Evolutionary conservation across 768 basidiomycete genomes (phyloP).

Genomic region (Sporobolomyces phaffii): DNA sequence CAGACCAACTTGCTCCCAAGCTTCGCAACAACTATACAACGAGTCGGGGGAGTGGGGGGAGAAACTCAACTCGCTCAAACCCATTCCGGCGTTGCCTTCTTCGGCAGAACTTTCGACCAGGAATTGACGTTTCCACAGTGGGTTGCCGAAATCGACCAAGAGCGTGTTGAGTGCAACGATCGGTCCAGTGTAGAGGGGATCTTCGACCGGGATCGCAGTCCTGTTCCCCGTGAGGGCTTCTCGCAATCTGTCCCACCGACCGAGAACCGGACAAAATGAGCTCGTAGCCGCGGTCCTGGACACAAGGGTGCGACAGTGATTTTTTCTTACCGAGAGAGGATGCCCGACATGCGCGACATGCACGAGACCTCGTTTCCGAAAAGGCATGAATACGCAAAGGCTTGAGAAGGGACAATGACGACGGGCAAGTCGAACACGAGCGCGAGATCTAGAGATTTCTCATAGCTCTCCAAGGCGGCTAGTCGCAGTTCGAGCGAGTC

Average conservation of each 20-base stretch:
- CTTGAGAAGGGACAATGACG: slow-evolving; percentile 3
- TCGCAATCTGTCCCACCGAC: slow-evolving; percentile 6
- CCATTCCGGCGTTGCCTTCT: background rate
- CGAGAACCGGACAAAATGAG: background rate
- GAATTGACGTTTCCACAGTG: slow-evolving; percentile 21
- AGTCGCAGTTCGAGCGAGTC: background rate
- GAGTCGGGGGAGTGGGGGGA: no score
- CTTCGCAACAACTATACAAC: no score
- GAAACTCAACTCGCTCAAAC: background rate
- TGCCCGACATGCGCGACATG: slow-evolving; percentile 19
- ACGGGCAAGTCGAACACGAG: slow-evolving; percentile 9
- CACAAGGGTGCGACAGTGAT: no score
- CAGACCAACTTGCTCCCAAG: no score
- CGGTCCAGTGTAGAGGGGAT: background rate
- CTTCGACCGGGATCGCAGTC: background rate
- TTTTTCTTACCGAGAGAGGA: background rate
- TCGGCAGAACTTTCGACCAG: background rate
- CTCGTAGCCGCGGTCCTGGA: no score
- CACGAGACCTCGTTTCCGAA: slow-evolving; percentile 5
- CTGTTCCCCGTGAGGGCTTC: slow-evolving; percentile 16
- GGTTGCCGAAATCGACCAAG: slow-evolving; percentile 15
- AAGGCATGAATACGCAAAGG: slow-evolving; percentile 5
- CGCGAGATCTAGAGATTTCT: slow-evolving; percentile 6
- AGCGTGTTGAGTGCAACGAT: slow-evolving; percentile 12
- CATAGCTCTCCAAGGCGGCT: slow-evolving; percentile 18